Conservation (phyloP, 331 rosid genomes). For the Stylosanthes scabra region DNA sequence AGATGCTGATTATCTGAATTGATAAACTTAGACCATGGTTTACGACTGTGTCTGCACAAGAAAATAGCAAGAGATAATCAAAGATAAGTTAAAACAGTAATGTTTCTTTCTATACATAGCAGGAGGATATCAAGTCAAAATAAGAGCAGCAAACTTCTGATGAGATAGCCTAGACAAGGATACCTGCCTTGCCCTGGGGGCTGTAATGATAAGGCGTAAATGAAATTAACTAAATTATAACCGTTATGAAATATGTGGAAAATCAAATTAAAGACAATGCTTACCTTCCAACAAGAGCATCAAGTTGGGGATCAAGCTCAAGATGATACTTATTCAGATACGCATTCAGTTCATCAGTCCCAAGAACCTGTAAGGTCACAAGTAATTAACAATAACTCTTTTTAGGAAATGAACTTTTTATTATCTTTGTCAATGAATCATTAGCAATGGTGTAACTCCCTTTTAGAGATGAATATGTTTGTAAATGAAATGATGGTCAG, state of each 20-base stretch:
- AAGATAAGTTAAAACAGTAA: background rate
- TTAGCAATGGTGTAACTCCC: background rate
- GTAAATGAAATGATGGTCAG: background rate
- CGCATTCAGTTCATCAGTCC: conserved; percentile 93
- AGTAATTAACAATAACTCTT: conserved; percentile 2
- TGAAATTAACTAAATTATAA: conserved; percentile 2
- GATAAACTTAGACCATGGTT: conserved; percentile 95
- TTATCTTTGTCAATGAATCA: background rate
- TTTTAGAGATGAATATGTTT: background rate
- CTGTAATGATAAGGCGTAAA: conserved; percentile 10
- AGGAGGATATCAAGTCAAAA: background rate
- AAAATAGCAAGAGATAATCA: conserved; percentile 22
- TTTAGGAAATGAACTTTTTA: background rate
- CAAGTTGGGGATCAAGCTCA: conserved; percentile 95
- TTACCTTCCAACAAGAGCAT: conserved; percentile 96
- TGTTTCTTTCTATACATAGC: conserved; percentile 7
- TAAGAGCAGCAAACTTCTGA: conserved; percentile 20
- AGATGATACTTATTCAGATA: conserved; percentile 84
- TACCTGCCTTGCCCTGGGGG: conserved; percentile 12
- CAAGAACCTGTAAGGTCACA: conserved; percentile 77
- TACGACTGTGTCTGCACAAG: conserved; percentile 92
- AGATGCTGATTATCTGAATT: conserved; percentile 96
- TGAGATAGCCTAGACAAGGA: conserved; percentile 5
- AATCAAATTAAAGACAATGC: conserved; percentile 40
- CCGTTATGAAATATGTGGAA: conserved; percentile 6